Percentiles rank a stretch among this genome's conserved stretches.
Conservation (phyloP, 257 asterid species). For the Gardenia jasminoides region DNA sequence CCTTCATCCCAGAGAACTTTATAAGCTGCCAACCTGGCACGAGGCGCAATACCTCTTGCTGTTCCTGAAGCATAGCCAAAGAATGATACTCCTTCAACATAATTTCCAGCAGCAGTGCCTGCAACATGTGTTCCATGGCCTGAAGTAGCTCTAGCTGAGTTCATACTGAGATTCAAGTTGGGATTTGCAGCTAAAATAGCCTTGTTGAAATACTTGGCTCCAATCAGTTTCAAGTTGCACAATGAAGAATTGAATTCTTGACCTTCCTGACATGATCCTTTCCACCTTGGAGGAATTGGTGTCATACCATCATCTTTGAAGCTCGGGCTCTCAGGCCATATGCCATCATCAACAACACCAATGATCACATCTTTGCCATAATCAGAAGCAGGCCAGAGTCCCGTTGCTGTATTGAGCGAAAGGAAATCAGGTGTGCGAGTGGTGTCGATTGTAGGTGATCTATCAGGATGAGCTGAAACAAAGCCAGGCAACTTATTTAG, state of each 20-base stretch:
- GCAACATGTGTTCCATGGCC: conserved; percentile 60
- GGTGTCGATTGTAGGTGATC: conserved; percentile 40
- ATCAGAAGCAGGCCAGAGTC: conserved; percentile 58
- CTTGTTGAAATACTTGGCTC: conserved; percentile 44
- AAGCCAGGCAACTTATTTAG: conserved; percentile 50
- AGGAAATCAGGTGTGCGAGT: conserved; percentile 52
- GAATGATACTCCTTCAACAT: conserved; percentile 37
- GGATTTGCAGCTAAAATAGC: conserved; percentile 41
- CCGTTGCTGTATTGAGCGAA: conserved; percentile 35
- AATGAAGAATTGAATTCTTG: conserved; percentile 45
- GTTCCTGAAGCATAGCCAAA: conserved; percentile 52
- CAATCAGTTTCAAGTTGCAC: conserved; percentile 55
- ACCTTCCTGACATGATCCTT: conserved; percentile 49
- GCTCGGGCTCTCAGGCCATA: conserved; percentile 68
- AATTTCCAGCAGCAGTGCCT: conserved; percentile 51
- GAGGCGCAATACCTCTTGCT: conserved; percentile 51
- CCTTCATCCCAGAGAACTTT: conserved; percentile 55
- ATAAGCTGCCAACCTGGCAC: conserved; percentile 48
- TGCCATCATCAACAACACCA: conserved; percentile 51
- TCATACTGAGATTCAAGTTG: conserved; percentile 34
- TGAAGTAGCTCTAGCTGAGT: conserved; percentile 38
- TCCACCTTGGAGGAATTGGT: conserved; percentile 50
- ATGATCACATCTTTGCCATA: conserved; percentile 54
- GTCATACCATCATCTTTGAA: conserved; percentile 52
- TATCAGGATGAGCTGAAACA: conserved; percentile 43